A percentile compares a stretch with the other conserved stretches of the same genome.
Conservation (phyloP, 805 yeast genomes). For the Candida ovalis region DNA sequence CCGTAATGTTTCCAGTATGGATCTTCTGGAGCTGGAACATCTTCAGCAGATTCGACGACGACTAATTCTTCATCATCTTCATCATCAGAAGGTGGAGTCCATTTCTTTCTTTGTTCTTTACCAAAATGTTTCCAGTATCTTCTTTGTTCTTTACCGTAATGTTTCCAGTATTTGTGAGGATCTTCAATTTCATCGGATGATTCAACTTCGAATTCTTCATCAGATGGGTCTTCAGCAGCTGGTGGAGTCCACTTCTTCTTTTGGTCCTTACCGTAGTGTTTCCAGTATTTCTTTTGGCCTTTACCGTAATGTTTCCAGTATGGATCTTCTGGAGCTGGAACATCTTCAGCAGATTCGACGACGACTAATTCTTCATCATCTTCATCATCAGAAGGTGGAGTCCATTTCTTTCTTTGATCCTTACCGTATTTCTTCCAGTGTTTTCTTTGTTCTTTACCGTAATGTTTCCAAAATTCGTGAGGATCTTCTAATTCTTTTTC, state of each 20-base stretch:
- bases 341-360: conserved; percentile 8
- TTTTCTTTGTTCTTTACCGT: conserved; percentile 22
- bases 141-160: conserved; percentile 20
- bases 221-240: conserved; percentile 1
- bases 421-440: conserved; percentile 29
- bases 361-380: conserved; percentile 7
- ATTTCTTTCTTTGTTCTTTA: conserved; percentile 26
- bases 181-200: conserved; percentile 1
- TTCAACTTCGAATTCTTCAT: background rate
- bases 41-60: conserved; percentile 7
- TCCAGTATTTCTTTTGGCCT: conserved; percentile 7
- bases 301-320: conserved; percentile 17
- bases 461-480: conserved; percentile 3
- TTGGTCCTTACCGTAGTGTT: conserved; percentile 11
- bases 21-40: conserved; percentile 8
- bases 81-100: conserved; percentile 16
- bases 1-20: conserved; percentile 16
- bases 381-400: conserved; percentile 14
- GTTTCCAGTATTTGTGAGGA: conserved; percentile 3
- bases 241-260: conserved; percentile 14
- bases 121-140: conserved; percentile 29
- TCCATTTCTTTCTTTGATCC: conserved; percentile 26
- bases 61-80: conserved; percentile 9
- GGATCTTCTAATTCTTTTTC: conserved; percentile 2
- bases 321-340: conserved; percentile 9